Base-by-base conservation (phyloP, 176 grass and related monocot species). In the Zizania latifolia region DNA sequence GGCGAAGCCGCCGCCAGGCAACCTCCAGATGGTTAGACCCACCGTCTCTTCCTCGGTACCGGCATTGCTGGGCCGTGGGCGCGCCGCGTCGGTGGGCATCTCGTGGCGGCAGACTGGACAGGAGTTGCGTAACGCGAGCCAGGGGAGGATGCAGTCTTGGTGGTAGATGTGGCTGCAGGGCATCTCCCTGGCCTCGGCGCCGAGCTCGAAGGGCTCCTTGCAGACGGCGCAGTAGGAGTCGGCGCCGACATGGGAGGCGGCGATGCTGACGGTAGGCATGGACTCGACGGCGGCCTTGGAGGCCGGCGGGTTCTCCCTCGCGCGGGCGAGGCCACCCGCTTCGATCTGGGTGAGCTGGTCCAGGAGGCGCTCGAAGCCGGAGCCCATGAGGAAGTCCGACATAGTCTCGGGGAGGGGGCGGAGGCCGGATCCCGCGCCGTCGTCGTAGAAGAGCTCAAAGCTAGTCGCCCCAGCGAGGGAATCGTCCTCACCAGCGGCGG, bases 381-480 rank as follows among this genome's bases (percentile, higher is more conserved):
- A 94, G 1, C 96, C 96, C 96, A 94, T 95, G 72, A 99, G 72
- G 74, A 99, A 99, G 73, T 99, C 92, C 0, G 92, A 99, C 81
- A 99, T 99, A 71, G 72, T 92, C 31, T 94, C 92, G 0, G 96
- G 96, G 8, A 95, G 84, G 3, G 95, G 96, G 41, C 96, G 89
- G 8, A 99, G 86, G 1, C 96, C 92, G 0, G 89, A 95, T 0
- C 96, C 96, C 0, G 89, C 89, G 10, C 96, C 96, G 48, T 99
- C 89, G 62, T 99, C 96, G 76, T 99, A 99, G 84, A 88, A 99
- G 15, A 99, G 85, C 85, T 99, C 96, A 72, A 99, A 99, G 71
- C 65, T 93, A 44, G 71, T 86, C 0, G 68, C 39, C 0, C 82
- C 78, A 1, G 85, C 48, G 1, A 79, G 58, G 32, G 9, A 14